Evolutionary conservation across 164 flowering plant genomes (phyloP), one percentile per base, ranked within the genome.

Genomic region (Liriodendron chinense): DNA sequence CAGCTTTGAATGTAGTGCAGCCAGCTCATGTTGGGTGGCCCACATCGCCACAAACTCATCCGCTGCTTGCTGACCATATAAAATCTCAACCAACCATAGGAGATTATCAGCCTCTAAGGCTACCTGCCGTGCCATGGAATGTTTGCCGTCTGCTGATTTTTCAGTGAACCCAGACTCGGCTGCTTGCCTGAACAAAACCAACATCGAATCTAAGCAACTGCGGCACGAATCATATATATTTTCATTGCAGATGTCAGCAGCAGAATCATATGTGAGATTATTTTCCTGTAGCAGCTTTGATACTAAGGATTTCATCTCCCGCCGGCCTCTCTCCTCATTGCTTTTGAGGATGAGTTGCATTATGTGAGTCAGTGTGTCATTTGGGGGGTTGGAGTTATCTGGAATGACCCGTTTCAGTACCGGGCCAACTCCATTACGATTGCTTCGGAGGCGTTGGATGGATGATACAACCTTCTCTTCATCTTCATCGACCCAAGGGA

Each of bases 401-500:
- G 96, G 89, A 72, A 96, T 78, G 43, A 96, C 88, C 68, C 99
- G 85, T 83, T 91, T 91, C 69, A 96, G 74, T 2, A 94, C 86
- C 1, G 98, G 91, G 72, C 72, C 78, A 63, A 87, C 90, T 8
- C 84, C 84, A 43, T 86, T 57, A 28, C 86, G 89, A 74, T 87
- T 88, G 67, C 82, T 75, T 65, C 85, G 86, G 68, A 96, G 91
- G 16, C 83, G 86, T 9, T 84, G 69, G 34, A 94, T 82, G 0
- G 97, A 89, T 4, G 96, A 85, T 28, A 96, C 88, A 25, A 96
- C 99, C 74, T 93, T 92, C 72, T 94, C 98, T 86, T 96, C 98
- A 81, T 96, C 98, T 66, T 93, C 97, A 65, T 95, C 99, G 65
- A 90, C 92, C 98, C 99, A 96, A 13, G 99, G 99, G 56, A 85